phyloP scores from a whole-genome alignment of 495 filamentous ascomycete species.

The Podospora bellae-mahoneyi region DNA sequence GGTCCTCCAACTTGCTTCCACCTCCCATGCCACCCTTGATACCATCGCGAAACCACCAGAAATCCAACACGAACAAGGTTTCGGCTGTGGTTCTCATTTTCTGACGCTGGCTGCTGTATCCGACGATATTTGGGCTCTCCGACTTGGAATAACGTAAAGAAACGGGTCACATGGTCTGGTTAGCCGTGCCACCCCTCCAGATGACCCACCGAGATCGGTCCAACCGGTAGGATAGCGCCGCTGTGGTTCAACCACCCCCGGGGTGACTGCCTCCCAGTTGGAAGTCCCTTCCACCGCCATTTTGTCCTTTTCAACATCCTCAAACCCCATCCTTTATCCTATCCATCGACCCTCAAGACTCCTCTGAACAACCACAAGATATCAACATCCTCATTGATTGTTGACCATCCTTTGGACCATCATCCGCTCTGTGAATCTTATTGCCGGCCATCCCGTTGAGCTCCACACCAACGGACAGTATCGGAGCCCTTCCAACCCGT shows the following conservation, averaged over 20 bases:
- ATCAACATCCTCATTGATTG: neutral
- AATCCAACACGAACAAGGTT: neutral
- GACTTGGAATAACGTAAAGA: neutral
- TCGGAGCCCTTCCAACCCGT: neutral
- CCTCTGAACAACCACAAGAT: neutral
- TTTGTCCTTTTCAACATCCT: slow-evolving; percentile 10
- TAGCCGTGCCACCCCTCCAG: slow-evolving; percentile 12
- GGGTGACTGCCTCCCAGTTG: slow-evolving; percentile 2
- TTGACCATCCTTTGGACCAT: slow-evolving; percentile 5
- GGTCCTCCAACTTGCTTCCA: neutral
- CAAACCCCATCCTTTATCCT: neutral
- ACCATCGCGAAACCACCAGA: neutral
- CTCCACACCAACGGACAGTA: slow-evolving; percentile 2
- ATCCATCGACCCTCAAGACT: slow-evolving; percentile 1
- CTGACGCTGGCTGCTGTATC: neutral
- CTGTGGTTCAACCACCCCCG: slow-evolving; percentile 9
- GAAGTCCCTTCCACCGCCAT: slow-evolving; percentile 27
- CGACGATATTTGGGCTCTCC: neutral
- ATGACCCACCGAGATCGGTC: slow-evolving; percentile 31
- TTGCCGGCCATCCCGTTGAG: neutral
- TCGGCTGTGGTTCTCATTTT: neutral
- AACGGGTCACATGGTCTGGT: slow-evolving; percentile 24
- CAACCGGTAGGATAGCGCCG: slow-evolving; percentile 22
- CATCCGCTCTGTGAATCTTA: slow-evolving; percentile 12
- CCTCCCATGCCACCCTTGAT: neutral